Evolutionary conservation across 805 yeast genomes (phyloP).

Genomic region (Starmera quercuum): DNA sequence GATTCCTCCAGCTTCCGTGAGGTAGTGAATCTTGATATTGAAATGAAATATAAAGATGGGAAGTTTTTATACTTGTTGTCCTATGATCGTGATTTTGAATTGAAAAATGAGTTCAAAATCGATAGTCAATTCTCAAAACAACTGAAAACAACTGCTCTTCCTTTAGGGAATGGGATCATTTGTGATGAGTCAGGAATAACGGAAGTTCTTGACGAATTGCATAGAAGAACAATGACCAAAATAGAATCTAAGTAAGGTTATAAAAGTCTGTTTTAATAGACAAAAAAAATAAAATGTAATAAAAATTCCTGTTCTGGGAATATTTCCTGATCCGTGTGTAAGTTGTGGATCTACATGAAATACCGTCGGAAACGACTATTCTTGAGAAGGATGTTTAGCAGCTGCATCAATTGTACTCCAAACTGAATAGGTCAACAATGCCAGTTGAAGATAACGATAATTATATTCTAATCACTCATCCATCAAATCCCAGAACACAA

Average conservation of each 20-base stretch:
- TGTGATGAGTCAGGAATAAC: slow-evolving; percentile 1
- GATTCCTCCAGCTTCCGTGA: neutral
- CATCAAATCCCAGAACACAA: slow-evolving; percentile 40
- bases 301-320: too few species aligned
- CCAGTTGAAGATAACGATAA: slow-evolving; percentile 59
- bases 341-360: too few species aligned
- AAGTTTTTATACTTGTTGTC: neutral
- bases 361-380: too few species aligned
- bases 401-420: too few species aligned
- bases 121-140: neutral
- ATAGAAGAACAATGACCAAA: slow-evolving; percentile 1
- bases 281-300: neutral
- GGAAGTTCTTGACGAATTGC: neutral
- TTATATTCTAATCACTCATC: slow-evolving; percentile 53
- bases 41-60: slow-evolving; percentile 1
- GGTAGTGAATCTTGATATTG: neutral
- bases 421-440: slow-evolving; percentile 30
- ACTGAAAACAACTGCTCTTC: neutral
- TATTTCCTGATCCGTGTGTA: too few species aligned
- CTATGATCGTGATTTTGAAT: neutral
- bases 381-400: too few species aligned
- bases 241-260: too few species aligned
- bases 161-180: slow-evolving; percentile 1
- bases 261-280: neutral
- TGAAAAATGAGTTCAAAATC: neutral